Conservation (phyloP, 2,329 filamentous ascomycete genomes). For the Sporothrix phasma region DNA sequence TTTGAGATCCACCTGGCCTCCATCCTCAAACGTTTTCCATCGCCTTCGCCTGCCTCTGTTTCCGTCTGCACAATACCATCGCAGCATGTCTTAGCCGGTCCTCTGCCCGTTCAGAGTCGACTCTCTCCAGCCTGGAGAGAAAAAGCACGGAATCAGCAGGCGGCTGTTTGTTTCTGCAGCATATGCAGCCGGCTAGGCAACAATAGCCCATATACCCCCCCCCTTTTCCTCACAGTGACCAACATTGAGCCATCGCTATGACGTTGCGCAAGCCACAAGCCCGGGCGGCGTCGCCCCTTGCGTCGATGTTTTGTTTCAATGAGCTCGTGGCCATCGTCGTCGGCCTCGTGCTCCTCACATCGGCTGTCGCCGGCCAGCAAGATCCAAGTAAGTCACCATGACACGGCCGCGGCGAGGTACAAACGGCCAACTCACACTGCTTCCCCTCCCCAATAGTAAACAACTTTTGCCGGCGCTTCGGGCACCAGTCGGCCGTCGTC, state of each 20-base stretch:
- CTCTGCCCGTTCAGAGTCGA: neutral
- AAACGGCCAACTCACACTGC: neutral
- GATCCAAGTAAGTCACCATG: conserved; percentile 14
- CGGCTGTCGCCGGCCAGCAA: neutral
- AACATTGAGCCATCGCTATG: neutral
- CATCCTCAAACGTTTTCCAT: neutral
- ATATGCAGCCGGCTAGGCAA: neutral
- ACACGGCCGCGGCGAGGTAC: too few species aligned
- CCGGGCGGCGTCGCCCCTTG: neutral
- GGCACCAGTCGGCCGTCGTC: conserved; percentile 51
- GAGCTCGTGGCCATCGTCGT: neutral
- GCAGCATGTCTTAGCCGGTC: neutral
- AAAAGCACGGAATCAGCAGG: neutral
- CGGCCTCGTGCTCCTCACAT: neutral
- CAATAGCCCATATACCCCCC: too few species aligned
- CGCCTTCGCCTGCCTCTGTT: neutral
- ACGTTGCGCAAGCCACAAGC: neutral
- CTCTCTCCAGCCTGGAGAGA: neutral
- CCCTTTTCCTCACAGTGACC: neutral
- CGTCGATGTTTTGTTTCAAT: neutral
- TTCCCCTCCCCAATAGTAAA: conserved; percentile 25
- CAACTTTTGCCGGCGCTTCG: conserved; percentile 45
- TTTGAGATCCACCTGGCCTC: neutral
- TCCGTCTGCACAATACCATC: neutral
- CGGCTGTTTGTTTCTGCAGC: neutral